Evolutionary conservation across 192 early-diverging fungal species (phyloP), one percentile per base, ranked within the genome.

Genomic region (Chytriomyces hyalinus): DNA sequence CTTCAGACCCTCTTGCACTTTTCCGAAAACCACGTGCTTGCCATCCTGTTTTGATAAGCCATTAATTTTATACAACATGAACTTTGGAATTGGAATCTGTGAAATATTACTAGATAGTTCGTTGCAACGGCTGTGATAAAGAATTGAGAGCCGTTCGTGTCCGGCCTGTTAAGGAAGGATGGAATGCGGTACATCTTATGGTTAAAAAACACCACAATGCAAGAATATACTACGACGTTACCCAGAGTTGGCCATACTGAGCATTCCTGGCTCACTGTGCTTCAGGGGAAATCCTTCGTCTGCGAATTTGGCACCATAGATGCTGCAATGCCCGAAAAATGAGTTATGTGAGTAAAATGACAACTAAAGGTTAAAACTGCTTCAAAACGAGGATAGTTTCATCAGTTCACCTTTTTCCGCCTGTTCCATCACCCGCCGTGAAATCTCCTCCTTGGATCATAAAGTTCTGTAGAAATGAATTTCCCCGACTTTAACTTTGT

Each of bases 381-480:
- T 81, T 67, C 86, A 83, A 53, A 53, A 51, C 76, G 49, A n/a
- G n/a, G n/a, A n/a, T n/a, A n/a, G n/a, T n/a, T 48, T n/a, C n/a
- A 26, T 65, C 17, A 20, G 53, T 17, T 59, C 20, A 22, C 22
- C 57, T 62, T 50, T 83, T 81, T 45, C 78, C 80, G 49, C 81
- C 81, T 4, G 81, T 82, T 48, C 80, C 80, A 72, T 80, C 80
- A 7, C 82, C 63, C 17, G 76, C 73, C 0, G 89, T 92, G 73
- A 93, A 93, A 80, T 94, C 93, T 62, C 92, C 92, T 48, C 91
- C 92, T 83, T 93, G 92, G 78, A 92, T 92, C 92, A 94, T 93
- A 73, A 94, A 93, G 67, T 89, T 71, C 65, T 83, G 49, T 51
- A 75, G 69, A 82, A 96, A 7, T 75, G 82, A 44, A 36, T 36